Conservation (phyloP, 192 early-diverging fungal species). For the Entomortierella chlamydospora region DNA sequence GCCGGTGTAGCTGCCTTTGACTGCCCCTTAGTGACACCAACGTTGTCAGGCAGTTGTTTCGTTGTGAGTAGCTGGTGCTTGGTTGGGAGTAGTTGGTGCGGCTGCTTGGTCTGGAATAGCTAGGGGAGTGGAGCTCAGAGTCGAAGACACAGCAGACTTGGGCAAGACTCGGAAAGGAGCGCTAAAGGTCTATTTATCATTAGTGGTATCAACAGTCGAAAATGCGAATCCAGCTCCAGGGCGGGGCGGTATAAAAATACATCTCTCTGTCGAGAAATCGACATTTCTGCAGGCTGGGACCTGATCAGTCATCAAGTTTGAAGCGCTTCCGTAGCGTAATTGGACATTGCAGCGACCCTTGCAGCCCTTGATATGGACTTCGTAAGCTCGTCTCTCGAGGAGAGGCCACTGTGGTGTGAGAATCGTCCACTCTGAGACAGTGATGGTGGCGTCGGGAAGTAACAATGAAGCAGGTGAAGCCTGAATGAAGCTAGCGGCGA, state of each 20-base stretch:
- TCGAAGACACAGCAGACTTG: not conserved
- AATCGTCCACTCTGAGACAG: not conserved
- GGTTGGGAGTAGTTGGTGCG: no score
- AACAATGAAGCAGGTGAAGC: not conserved
- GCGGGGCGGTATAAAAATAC: slow-evolving; percentile 15
- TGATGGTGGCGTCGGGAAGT: not conserved
- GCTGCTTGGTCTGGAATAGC: not conserved
- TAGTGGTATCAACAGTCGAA: slow-evolving; percentile 1
- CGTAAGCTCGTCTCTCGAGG: not conserved
- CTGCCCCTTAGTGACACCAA: not conserved
- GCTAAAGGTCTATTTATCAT: not conserved
- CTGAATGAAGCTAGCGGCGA: not conserved
- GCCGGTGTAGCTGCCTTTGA: not conserved
- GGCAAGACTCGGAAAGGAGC: slow-evolving; percentile 14
- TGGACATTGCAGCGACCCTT: not conserved
- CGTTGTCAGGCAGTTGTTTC: not conserved
- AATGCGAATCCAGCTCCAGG: not conserved
- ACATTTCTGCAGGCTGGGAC: not conserved
- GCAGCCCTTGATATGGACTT: not conserved
- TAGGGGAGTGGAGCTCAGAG: no score
- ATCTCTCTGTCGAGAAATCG: not conserved
- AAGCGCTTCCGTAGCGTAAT: not conserved
- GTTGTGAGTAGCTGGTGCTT: no score
- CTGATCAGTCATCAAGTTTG: not conserved
- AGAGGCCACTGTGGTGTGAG: not conserved